Conservation (phyloP, 805 yeast species). For the Candida glaebosa region DNA sequence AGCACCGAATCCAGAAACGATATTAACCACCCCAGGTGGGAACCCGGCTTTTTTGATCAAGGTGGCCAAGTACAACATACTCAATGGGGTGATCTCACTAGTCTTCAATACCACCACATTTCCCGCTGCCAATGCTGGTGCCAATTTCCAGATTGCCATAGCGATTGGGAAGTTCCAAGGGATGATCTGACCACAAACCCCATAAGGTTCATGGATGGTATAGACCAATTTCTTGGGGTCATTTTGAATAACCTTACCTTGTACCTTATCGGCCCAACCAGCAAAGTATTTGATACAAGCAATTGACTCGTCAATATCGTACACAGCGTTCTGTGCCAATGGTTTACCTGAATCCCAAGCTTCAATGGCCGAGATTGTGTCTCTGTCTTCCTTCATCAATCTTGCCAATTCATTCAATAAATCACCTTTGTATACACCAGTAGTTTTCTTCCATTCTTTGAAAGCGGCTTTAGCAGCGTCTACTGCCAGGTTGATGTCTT, state of each 20-base stretch:
- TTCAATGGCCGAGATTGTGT: constrained; percentile 35
- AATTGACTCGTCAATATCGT: constrained; percentile 47
- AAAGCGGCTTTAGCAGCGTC: constrained; percentile 36
- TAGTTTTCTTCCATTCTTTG: constrained; percentile 44
- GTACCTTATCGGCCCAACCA: constrained; percentile 60
- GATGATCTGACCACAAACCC: constrained; percentile 45
- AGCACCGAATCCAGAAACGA: constrained; percentile 66
- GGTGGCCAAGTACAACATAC: constrained; percentile 58
- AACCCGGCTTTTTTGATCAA: constrained; percentile 63
- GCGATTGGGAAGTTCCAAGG: constrained; percentile 49
- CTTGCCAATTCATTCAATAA: constrained; percentile 37
- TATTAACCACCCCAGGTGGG: constrained; percentile 74
- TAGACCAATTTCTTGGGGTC: constrained; percentile 55
- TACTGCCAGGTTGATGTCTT: constrained; percentile 42
- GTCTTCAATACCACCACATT: constrained; percentile 70
- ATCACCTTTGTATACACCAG: constrained; percentile 40
- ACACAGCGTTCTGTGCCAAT: constrained; percentile 42
- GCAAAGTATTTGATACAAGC: constrained; percentile 51
- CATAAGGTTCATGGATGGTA: constrained; percentile 58
- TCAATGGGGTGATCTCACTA: constrained; percentile 73
- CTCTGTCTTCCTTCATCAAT: constrained; percentile 28
- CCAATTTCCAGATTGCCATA: constrained; percentile 79
- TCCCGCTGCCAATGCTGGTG: constrained; percentile 81
- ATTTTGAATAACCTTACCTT: constrained; percentile 44
- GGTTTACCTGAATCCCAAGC: constrained; percentile 51